Conservation (phyloP, 2,329 filamentous ascomycete genomes). For the Aureobasidium sp. region DNA sequence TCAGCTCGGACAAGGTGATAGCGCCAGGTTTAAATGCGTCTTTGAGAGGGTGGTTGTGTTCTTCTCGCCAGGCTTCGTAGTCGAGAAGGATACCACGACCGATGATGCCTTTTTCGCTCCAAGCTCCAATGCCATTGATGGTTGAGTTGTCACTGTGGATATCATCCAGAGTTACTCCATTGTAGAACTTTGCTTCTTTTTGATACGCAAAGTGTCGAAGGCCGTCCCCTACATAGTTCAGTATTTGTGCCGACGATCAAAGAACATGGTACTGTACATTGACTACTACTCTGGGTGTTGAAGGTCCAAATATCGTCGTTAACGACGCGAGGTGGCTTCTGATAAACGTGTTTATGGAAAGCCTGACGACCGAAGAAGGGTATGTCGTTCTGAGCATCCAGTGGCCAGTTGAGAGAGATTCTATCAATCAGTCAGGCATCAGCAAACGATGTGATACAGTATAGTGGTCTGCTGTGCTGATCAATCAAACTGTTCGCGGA, state of each 20-base stretch:
- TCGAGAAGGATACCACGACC: conserved; percentile 49
- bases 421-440: conserved; percentile 22
- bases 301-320: conserved; percentile 55
- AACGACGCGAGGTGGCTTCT: conserved; percentile 43
- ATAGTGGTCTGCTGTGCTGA: background rate
- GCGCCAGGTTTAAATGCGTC: conserved; percentile 26
- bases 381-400: conserved; percentile 44
- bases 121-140: conserved; percentile 38
- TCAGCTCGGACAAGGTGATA: conserved; percentile 33
- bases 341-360: conserved; percentile 47
- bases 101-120: conserved; percentile 47
- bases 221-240: conserved; percentile 37
- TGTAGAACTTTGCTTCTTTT: conserved; percentile 31
- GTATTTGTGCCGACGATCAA: background rate
- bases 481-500: background rate
- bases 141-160: conserved; percentile 31
- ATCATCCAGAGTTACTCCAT: conserved; percentile 30
- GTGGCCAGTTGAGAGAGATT: conserved; percentile 52
- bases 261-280: conserved; percentile 30
- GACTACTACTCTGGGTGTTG: conserved; percentile 50
- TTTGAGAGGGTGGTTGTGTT: conserved; percentile 31
- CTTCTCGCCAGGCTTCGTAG: conserved; percentile 40
- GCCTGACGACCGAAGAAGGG: conserved; percentile 49
- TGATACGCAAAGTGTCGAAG: conserved; percentile 45
- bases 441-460: background rate